These are phyloP conservation scores for Apophysomyces ossiformis DNA, from an alignment of 371 early-diverging fungal genomes.

Conservation along the genomic window DNA sequence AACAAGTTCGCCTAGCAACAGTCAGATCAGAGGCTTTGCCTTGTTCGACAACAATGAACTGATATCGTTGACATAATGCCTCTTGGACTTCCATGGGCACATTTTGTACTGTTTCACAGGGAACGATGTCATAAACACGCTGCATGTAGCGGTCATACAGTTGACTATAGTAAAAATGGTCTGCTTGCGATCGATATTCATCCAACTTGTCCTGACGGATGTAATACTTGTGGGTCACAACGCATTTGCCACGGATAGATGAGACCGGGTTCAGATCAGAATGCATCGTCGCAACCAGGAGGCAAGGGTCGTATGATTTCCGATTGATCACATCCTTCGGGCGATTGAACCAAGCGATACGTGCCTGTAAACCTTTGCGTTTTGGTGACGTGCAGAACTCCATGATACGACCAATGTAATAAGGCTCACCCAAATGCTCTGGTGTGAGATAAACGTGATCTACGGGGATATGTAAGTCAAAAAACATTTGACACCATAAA, in stretches of 20 bases:
- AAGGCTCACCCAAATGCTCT: constrained; percentile 77
- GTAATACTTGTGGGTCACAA: constrained; percentile 71
- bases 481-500: constrained; percentile 14
- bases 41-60: constrained; percentile 83
- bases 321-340: constrained; percentile 79
- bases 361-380: constrained; percentile 58
- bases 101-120: constrained; percentile 77
- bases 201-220: constrained; percentile 64
- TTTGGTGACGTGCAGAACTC: constrained; percentile 67
- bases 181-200: constrained; percentile 56
- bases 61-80: constrained; percentile 70
- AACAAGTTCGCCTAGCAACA: constrained; percentile 72
- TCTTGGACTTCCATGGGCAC: constrained; percentile 74
- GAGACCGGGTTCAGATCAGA: constrained; percentile 84
- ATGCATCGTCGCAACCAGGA: constrained; percentile 89
- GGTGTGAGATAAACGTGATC: constrained; percentile 82
- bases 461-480: constrained; percentile 28
- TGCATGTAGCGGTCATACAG: constrained; percentile 89
- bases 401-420: constrained; percentile 84
- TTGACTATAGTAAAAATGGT: constrained; percentile 84
- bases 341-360: constrained; percentile 85
- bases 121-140: constrained; percentile 86
- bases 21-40: constrained; percentile 80
- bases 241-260: constrained; percentile 82
- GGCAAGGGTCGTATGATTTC: constrained; percentile 71